phyloP scores from a whole-genome alignment of 1,284 basidiomycete genomes.

The Ustilago sp. region DNA sequence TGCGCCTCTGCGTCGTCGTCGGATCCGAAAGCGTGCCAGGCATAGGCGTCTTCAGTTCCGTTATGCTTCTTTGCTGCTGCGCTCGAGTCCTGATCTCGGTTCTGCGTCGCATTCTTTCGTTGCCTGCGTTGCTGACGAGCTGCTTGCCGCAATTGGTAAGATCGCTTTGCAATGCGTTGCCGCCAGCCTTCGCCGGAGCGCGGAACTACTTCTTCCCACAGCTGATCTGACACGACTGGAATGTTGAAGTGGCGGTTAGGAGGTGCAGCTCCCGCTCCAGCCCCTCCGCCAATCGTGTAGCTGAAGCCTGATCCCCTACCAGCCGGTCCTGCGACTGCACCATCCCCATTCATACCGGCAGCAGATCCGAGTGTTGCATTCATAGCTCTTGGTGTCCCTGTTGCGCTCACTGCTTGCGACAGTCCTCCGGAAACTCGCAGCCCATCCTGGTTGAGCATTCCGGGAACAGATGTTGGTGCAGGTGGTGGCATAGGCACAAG shows the following conservation, averaged over 20 bases:
- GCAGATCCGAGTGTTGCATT: slow-evolving; percentile 11
- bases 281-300: slow-evolving; percentile 34
- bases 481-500: slow-evolving; percentile 22
- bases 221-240: slow-evolving; percentile 44
- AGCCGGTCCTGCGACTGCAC: neutral
- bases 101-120: slow-evolving; percentile 8
- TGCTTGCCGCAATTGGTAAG: slow-evolving; percentile 15
- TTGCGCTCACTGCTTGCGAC: slow-evolving; percentile 14
- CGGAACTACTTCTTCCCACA: slow-evolving; percentile 54
- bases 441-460: slow-evolving; percentile 7
- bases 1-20: slow-evolving; percentile 20
- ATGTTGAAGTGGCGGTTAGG: slow-evolving; percentile 44
- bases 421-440: neutral
- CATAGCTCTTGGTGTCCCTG: slow-evolving; percentile 13
- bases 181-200: slow-evolving; percentile 41
- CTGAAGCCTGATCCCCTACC: slow-evolving; percentile 12
- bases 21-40: slow-evolving; percentile 33
- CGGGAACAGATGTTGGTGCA: neutral
- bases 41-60: slow-evolving; percentile 16
- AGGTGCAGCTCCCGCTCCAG: slow-evolving; percentile 6
- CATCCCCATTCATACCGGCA: slow-evolving; percentile 4
- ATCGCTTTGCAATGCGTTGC: slow-evolving; percentile 25
- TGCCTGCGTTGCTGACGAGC: slow-evolving; percentile 18
- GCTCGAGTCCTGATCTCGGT: neutral
- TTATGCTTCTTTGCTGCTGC: neutral